Evolutionary conservation across 768 basidiomycete genomes (phyloP).

Genomic region (Boletus rubescentipes): DNA sequence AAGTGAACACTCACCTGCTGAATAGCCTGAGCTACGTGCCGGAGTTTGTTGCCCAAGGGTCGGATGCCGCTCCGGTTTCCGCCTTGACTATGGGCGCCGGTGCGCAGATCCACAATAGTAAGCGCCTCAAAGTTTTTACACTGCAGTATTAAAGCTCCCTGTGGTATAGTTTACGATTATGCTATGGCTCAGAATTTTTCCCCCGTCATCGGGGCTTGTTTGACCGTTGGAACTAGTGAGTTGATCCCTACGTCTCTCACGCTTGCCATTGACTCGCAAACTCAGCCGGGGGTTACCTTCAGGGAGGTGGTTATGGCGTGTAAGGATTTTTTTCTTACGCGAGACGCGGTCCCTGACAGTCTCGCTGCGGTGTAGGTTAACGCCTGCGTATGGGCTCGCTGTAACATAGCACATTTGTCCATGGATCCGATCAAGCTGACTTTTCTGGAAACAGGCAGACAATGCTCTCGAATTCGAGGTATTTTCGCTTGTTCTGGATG

Average conservation of each 20-base stretch:
- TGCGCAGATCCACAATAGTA: slow-evolving; percentile 13
- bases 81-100: slow-evolving; percentile 23
- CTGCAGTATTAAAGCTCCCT: background rate
- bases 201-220: slow-evolving; percentile 18
- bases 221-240: slow-evolving; percentile 21
- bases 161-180: slow-evolving; percentile 17
- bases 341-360: background rate
- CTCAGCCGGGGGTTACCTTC: slow-evolving; percentile 47
- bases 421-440: background rate
- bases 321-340: background rate
- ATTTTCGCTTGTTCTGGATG: background rate
- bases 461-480: slow-evolving; percentile 44
- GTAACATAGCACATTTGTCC: slow-evolving; percentile 1
- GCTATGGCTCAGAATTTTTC: slow-evolving; percentile 15
- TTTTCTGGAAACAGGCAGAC: slow-evolving; percentile 35
- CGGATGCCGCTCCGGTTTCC: slow-evolving; percentile 8
- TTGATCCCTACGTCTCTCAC: background rate
- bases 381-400: slow-evolving; percentile 46
- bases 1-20: slow-evolving; percentile 22
- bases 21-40: slow-evolving; percentile 11
- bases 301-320: slow-evolving; percentile 49
- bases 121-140: background rate
- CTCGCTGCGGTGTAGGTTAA: slow-evolving; percentile 17
- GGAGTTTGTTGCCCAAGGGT: slow-evolving; percentile 22
- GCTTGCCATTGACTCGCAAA: background rate